Conservation (phyloP, 139 green algal genomes). For the Picochlorum sp. region DNA sequence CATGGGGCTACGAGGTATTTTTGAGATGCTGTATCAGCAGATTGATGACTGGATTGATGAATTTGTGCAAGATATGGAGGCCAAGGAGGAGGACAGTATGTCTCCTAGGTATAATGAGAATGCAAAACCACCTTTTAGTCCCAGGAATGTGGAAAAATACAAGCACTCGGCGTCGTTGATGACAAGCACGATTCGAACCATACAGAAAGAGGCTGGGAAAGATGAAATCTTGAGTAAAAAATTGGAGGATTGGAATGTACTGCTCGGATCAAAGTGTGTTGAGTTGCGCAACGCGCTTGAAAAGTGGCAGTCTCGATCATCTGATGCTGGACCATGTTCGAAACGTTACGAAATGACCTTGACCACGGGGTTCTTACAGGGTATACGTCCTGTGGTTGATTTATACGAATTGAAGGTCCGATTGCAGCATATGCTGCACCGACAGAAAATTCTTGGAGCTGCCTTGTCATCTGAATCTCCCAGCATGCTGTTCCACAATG, state of each 20-base stretch:
- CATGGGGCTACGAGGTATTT: slow-evolving; percentile 41
- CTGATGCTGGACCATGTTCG: slow-evolving; percentile 17
- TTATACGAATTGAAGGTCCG: slow-evolving; percentile 79
- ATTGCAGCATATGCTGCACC: slow-evolving; percentile 74
- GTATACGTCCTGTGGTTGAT: slow-evolving; percentile 70
- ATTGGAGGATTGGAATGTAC: slow-evolving; percentile 32
- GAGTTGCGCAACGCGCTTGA: slow-evolving; percentile 50
- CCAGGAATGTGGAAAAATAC: not conserved
- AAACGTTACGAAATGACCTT: slow-evolving; percentile 23
- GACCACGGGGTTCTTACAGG: slow-evolving; percentile 76
- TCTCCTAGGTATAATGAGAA: not conserved
- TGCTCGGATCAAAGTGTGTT: slow-evolving; percentile 29
- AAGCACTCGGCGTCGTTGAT: slow-evolving; percentile 11
- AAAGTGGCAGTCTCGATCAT: slow-evolving; percentile 54
- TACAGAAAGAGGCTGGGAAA: slow-evolving; percentile 34
- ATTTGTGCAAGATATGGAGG: slow-evolving; percentile 50
- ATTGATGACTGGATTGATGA: slow-evolving; percentile 49
- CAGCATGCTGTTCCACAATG: slow-evolving; percentile 34
- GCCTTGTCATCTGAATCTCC: slow-evolving; percentile 42
- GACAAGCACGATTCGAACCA: slow-evolving; percentile 40
- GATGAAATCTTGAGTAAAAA: slow-evolving; percentile 33
- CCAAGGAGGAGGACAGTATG: not conserved
- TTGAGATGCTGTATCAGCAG: slow-evolving; percentile 75
- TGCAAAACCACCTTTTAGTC: not conserved
- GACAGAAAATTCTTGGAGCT: slow-evolving; percentile 55